phyloP scores from a whole-genome alignment of 129 eudicot genomes.

The Chrysanthemum seticuspe region DNA sequence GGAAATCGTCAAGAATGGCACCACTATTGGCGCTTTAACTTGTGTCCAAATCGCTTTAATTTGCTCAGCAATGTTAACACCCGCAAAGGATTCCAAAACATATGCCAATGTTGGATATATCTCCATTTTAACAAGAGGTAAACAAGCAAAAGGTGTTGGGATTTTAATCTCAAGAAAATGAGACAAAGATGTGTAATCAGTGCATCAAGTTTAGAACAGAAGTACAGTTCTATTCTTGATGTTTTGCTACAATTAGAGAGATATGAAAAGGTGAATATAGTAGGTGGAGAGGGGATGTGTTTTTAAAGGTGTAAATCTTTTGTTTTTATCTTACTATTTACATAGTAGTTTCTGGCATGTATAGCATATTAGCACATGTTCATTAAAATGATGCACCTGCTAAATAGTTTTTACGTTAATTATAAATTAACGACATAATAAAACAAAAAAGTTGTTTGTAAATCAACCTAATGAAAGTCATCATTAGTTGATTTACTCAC shows the following conservation, averaged over 20 bases:
- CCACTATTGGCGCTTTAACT: slow-evolving; percentile 31
- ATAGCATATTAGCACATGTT: no score
- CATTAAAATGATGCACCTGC: no score
- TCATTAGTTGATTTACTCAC: no score
- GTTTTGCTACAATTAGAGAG: background rate
- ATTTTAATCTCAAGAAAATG: background rate
- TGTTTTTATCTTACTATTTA: background rate
- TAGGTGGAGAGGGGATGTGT: background rate
- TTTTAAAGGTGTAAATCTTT: background rate
- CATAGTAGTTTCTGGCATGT: no score
- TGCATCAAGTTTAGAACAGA: background rate
- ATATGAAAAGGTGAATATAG: background rate
- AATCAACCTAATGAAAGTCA: no score
- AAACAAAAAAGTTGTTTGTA: no score
- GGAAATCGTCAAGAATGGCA: slow-evolving; percentile 27
- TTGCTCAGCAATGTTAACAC: slow-evolving; percentile 19
- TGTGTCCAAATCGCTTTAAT: slow-evolving; percentile 18
- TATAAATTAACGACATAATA: no score
- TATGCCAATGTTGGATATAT: no score
- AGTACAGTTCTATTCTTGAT: background rate
- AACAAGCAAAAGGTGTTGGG: background rate
- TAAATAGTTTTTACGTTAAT: no score
- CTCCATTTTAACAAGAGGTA: no score
- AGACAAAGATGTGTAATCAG: no score
- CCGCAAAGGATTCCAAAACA: background rate